Percentiles rank a stretch among this genome's conserved stretches.
These are phyloP conservation scores for Podaxis mareebaensis DNA, from an alignment of 768 basidiomycete genomes.

Conservation along the genomic window DNA sequence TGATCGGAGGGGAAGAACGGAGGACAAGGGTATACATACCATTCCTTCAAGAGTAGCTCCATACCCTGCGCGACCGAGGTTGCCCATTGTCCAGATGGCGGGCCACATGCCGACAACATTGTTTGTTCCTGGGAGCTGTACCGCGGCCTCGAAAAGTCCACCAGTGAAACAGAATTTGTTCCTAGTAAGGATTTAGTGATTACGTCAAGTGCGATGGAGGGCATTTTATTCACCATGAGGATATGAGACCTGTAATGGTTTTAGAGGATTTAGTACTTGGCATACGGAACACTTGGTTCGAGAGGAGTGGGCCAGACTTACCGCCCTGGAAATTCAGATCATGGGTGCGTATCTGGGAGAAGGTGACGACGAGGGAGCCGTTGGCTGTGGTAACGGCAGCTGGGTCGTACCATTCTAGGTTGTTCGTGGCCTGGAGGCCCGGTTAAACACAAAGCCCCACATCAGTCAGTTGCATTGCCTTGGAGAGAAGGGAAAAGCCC, in stretches of 20 bases:
- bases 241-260: conserved; percentile 40
- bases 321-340: conserved; percentile 67
- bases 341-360: conserved; percentile 59
- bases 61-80: conserved; percentile 74
- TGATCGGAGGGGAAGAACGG: conserved; percentile 4
- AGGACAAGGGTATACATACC: conserved; percentile 38
- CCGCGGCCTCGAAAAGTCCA: conserved; percentile 64
- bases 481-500: neutral
- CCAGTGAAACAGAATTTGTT: conserved; percentile 89
- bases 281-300: neutral
- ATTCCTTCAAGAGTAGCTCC: conserved; percentile 82
- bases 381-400: conserved; percentile 66
- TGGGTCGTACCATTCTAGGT: conserved; percentile 90
- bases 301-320: conserved; percentile 26
- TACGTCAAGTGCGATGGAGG: conserved; percentile 26
- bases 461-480: neutral
- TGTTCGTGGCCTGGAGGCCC: conserved; percentile 49
- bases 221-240: conserved; percentile 35
- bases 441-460: conserved; percentile 11
- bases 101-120: conserved; percentile 74
- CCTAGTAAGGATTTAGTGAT: conserved; percentile 31
- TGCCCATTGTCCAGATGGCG: conserved; percentile 73
- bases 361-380: conserved; percentile 72
- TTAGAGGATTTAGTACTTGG: conserved; percentile 28
- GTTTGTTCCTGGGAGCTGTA: conserved; percentile 61